Evolutionary conservation across 176 grass and related monocot genomes (phyloP).

Genomic region (Aegilops bicornis): DNA sequence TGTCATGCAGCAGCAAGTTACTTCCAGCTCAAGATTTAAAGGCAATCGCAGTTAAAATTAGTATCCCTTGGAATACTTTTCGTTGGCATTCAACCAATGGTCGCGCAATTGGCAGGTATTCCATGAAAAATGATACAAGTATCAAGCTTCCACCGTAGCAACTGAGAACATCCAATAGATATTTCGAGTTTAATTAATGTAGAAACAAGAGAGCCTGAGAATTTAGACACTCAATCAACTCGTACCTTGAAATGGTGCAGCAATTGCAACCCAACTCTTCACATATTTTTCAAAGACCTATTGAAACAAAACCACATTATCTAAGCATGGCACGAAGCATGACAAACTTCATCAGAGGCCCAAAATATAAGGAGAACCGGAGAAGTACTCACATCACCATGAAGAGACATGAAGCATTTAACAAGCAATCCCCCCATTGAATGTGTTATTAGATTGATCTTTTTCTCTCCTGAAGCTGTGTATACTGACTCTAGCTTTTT

Average conservation of each 20-base stretch:
- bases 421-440: slow-evolving; percentile 97
- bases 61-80: not conserved
- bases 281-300: slow-evolving; percentile 97
- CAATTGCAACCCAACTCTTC: slow-evolving; percentile 96
- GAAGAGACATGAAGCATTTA: slow-evolving; percentile 87
- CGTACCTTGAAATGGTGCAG: slow-evolving; percentile 98
- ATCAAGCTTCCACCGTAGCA: not conserved
- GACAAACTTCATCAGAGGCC: slow-evolving; percentile 24
- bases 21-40: slow-evolving; percentile 14
- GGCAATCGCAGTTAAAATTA: not conserved
- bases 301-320: slow-evolving; percentile 10
- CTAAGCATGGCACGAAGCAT: not conserved
- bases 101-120: not conserved
- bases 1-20: slow-evolving; percentile 37
- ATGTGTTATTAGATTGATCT: slow-evolving; percentile 90
- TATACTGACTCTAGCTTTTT: slow-evolving; percentile 76
- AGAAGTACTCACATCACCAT: slow-evolving; percentile 69
- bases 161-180: not conserved
- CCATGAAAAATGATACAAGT: not conserved
- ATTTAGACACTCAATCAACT: not conserved
- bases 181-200: not conserved
- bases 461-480: slow-evolving; percentile 76
- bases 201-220: not conserved
- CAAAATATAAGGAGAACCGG: slow-evolving; percentile 21
- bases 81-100: not conserved